phyloP scores from a whole-genome alignment of 768 basidiomycete genomes.

The Boletus huronensis region DNA sequence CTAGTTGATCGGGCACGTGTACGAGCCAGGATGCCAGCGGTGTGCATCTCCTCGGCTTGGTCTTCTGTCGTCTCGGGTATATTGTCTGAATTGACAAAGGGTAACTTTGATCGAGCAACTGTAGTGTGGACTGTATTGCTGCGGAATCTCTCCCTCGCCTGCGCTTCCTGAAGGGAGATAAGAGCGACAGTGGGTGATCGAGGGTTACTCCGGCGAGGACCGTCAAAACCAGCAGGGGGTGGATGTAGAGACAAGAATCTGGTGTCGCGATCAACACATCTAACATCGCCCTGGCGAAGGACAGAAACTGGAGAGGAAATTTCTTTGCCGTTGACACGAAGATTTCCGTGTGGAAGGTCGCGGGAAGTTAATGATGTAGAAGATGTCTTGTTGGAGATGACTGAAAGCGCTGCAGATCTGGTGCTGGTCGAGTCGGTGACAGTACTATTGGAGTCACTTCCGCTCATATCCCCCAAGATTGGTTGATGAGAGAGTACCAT shows the following conservation, averaged over 20 bases:
- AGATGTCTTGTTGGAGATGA: slow-evolving; percentile 35
- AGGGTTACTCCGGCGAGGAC: slow-evolving; percentile 51
- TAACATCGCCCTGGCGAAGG: slow-evolving; percentile 26
- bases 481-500: slow-evolving; percentile 29
- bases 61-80: slow-evolving; percentile 20
- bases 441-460: slow-evolving; percentile 52
- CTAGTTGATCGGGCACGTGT: slow-evolving; percentile 61
- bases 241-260: slow-evolving; percentile 34
- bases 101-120: slow-evolving; percentile 23
- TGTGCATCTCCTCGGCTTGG: slow-evolving; percentile 25
- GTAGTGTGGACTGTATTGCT: slow-evolving; percentile 40
- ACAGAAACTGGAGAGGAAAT: slow-evolving; percentile 56
- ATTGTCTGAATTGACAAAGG: slow-evolving; percentile 35
- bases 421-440: slow-evolving; percentile 45
- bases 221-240: slow-evolving; percentile 29
- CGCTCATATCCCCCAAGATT: slow-evolving; percentile 33
- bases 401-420: slow-evolving; percentile 35
- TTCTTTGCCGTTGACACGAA: slow-evolving; percentile 43
- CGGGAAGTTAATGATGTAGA: slow-evolving; percentile 21
- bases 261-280: slow-evolving; percentile 29
- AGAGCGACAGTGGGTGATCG: slow-evolving; percentile 55
- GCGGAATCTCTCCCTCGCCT: slow-evolving; percentile 60
- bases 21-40: slow-evolving; percentile 21
- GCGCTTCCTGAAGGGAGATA: slow-evolving; percentile 76
- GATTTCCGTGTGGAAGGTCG: slow-evolving; percentile 13